A percentile compares a stretch with the other conserved stretches of the same genome.
Conservation (phyloP, 495 filamentous ascomycete species). For the Clohesyomyces aquaticus region DNA sequence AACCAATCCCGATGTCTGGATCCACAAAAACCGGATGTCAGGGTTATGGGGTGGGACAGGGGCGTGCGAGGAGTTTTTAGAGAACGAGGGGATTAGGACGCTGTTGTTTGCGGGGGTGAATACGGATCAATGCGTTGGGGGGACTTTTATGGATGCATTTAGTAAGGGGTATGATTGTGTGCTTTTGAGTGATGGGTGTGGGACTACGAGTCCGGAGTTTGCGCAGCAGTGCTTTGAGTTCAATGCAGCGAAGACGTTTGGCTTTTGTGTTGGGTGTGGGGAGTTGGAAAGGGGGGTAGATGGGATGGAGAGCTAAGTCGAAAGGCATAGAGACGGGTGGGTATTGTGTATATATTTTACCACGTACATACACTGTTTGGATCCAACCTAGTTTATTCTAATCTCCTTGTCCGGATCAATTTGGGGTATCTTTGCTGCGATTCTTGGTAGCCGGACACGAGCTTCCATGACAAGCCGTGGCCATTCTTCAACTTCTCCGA, state of each 20-base stretch:
- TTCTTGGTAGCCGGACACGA: background rate
- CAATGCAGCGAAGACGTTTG: constrained; percentile 51
- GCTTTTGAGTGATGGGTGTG: constrained; percentile 58
- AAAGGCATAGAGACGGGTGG: too few relatives aligned
- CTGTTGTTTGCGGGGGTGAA: constrained; percentile 62
- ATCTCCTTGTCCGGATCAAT: background rate
- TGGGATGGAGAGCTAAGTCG: background rate
- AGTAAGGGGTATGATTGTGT: constrained; percentile 61
- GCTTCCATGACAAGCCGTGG: constrained; percentile 8
- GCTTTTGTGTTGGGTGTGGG: constrained; percentile 49
- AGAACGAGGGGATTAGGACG: constrained; percentile 52
- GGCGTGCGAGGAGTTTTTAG: constrained; percentile 45
- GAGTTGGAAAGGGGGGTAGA: constrained; percentile 45
- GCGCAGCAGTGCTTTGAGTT: constrained; percentile 51
- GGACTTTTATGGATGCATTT: constrained; percentile 58
- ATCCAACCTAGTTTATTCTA: too few relatives aligned
- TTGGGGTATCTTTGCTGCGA: background rate
- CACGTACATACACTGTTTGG: too few relatives aligned
- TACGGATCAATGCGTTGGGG: constrained; percentile 64
- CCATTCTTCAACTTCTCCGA: constrained; percentile 14
- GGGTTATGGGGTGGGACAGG: constrained; percentile 55
- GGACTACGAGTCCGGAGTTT: constrained; percentile 52
- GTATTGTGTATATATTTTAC: too few relatives aligned
- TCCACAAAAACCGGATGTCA: constrained; percentile 62
- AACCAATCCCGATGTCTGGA: constrained; percentile 52